Evolutionary conservation across 1,284 basidiomycete genomes (phyloP), one percentile per base, ranked within the genome.

Genomic region (Ganoderma multipileum): DNA sequence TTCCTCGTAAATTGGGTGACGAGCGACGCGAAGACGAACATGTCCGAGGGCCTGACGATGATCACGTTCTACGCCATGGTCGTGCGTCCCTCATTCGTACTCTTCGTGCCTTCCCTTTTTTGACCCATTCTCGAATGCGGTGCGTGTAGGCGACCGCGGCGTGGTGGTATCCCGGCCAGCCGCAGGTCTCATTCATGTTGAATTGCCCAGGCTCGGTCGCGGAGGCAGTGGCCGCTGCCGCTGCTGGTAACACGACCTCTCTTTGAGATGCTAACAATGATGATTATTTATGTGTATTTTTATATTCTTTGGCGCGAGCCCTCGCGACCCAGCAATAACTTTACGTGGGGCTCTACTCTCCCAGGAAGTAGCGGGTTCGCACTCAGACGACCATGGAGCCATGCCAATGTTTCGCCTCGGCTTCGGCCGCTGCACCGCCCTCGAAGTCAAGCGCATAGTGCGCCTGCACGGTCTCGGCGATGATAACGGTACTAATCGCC

Each of bases 1-100:
- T 91, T 92, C 81, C 81, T 92, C 54, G 90, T 91, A 58, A 92
- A 91, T 79, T 90, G 90, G 75, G 87, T 91, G 55, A 91, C 89
- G 2, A 86, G 87, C 0, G 90, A 91, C 76, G 81, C 87, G 6
- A 90, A 91, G 79, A 91, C 90, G 1, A 91, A 91, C 75, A 91
- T 89, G 88, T 86, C 84, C 3, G 82, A 83, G 80, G 89, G 90
- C 1, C 77, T 84, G 59, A 84, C 87, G 50, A 84, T 91, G 84
- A 80, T 91, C 39, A 74, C 85, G 1, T 89, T 91, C 77, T 91
- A 91, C 71, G 63, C 80, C 38, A 86, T 86, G 82, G 85, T 86
- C 64, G 85, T 86, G 66, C 71, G 84, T 79, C 38, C 23, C 12
- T 12, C 23, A 9, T 28, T 50, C 23, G 1, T 26, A 26, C 38